These are phyloP conservation scores for Dinochytrium kinnereticum DNA, from an alignment of 371 early-diverging fungal genomes.

Conservation along the genomic window DNA sequence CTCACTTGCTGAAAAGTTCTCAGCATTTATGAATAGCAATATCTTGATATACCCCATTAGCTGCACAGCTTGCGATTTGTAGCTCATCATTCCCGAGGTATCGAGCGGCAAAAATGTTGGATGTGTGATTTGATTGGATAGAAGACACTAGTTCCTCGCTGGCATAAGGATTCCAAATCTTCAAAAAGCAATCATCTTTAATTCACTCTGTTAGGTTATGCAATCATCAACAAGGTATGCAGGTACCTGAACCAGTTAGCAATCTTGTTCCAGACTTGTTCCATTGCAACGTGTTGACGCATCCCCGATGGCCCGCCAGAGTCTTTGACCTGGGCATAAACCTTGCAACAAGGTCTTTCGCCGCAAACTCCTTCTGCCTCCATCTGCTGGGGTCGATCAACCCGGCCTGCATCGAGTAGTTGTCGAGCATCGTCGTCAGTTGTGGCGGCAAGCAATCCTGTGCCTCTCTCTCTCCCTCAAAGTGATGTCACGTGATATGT, in stretches of 20 bases:
- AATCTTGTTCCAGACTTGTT: conserved; percentile 27
- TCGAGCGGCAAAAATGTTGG: conserved; percentile 39
- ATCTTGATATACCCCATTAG: conserved; percentile 33
- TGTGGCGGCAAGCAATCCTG: too few relatives aligned
- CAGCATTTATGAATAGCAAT: too few relatives aligned
- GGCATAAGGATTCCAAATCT: conserved; percentile 37
- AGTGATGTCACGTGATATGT: too few relatives aligned
- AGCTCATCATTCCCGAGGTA: conserved; percentile 24
- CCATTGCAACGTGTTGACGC: conserved; percentile 41
- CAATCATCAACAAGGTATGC: too few relatives aligned
- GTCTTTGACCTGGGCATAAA: not conserved
- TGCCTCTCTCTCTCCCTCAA: too few relatives aligned
- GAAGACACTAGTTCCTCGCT: conserved; percentile 17
- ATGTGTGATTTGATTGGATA: conserved; percentile 13
- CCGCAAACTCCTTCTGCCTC: not conserved
- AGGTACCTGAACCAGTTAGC: conserved; percentile 36
- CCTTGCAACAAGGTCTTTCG: not conserved
- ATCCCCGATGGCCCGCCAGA: conserved; percentile 36
- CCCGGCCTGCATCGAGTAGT: not conserved
- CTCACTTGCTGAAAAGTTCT: conserved; percentile 22
- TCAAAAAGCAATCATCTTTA: conserved; percentile 38
- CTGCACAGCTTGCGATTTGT: conserved; percentile 32
- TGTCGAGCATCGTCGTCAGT: not conserved
- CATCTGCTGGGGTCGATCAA: not conserved
- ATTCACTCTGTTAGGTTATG: too few relatives aligned